Percentiles rank a stretch among this genome's conserved stretches.
Evolutionary conservation across 176 grass and related monocot species (phyloP).

Genomic region (Eleusine indica): DNA sequence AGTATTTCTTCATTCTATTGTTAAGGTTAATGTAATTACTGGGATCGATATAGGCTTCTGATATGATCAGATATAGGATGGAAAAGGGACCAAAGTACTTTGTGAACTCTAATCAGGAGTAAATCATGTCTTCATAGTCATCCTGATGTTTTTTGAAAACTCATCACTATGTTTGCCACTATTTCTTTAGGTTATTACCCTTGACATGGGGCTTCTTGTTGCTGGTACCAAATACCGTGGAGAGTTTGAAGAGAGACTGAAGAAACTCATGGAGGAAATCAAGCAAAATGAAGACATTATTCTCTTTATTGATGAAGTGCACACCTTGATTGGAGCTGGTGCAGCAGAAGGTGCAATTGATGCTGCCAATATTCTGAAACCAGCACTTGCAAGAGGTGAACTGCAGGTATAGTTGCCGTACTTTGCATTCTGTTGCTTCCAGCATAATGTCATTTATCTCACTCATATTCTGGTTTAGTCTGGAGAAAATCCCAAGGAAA

Average conservation of each 20-base stretch:
- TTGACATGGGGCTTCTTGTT: constrained; percentile 99
- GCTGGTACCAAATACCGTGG: constrained; percentile 99
- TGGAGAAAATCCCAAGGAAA: background rate
- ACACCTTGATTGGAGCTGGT: constrained; percentile 98
- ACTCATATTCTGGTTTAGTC: background rate
- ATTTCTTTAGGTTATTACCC: constrained; percentile 83
- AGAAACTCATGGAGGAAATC: constrained; percentile 99
- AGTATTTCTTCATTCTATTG: background rate
- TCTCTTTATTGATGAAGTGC: constrained; percentile 99
- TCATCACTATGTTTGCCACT: background rate
- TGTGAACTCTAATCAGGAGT: constrained; percentile 1
- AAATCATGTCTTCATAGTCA: background rate
- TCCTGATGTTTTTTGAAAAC: constrained; percentile 1
- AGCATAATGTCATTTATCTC: background rate
- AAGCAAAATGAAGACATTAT: constrained; percentile 99
- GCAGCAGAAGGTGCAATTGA: constrained; percentile 99
- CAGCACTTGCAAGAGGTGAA: constrained; percentile 99
- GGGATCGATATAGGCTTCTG: background rate
- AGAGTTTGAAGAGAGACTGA: constrained; percentile 99
- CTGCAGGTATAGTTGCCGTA: constrained; percentile 66
- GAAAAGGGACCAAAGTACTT: background rate
- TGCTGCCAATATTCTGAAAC: constrained; percentile 99
- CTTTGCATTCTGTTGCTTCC: background rate
- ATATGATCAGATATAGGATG: background rate
- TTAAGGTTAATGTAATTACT: background rate